phyloP scores from a whole-genome alignment of 2,329 filamentous ascomycete species.

The Colletotrichum godetiae region DNA sequence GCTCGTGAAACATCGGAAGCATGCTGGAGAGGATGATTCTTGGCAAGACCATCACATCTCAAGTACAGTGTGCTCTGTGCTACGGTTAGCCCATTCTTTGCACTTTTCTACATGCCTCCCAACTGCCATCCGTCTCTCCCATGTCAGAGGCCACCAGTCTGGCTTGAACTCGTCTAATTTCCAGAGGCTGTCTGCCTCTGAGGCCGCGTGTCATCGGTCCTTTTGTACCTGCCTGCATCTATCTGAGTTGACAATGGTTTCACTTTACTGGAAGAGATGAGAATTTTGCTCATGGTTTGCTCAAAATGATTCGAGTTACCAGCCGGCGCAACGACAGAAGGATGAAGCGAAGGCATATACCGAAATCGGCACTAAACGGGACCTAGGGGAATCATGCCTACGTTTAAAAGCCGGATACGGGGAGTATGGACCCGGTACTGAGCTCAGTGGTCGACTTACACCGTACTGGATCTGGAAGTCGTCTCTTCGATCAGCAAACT shows the following conservation, averaged over 20 bases:
- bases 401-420: not conserved
- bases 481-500: constrained; percentile 20
- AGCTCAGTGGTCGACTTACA: not conserved
- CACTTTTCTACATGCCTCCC: not conserved
- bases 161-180: not conserved
- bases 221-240: not conserved
- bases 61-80: not conserved
- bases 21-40: not conserved
- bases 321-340: not conserved
- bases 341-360: not conserved
- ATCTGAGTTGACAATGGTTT: not conserved
- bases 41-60: not conserved
- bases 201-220: not conserved
- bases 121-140: not conserved
- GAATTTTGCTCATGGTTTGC: not conserved
- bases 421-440: not conserved
- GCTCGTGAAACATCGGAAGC: not conserved
- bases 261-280: not conserved
- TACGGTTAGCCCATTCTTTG: not conserved
- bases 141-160: not conserved
- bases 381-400: not conserved
- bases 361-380: not conserved
- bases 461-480: not conserved
- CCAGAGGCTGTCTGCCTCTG: not conserved
- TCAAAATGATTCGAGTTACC: too few species aligned